phyloP scores from a whole-genome alignment of 148 eudicot species.

The Arbutus unedo region DNA sequence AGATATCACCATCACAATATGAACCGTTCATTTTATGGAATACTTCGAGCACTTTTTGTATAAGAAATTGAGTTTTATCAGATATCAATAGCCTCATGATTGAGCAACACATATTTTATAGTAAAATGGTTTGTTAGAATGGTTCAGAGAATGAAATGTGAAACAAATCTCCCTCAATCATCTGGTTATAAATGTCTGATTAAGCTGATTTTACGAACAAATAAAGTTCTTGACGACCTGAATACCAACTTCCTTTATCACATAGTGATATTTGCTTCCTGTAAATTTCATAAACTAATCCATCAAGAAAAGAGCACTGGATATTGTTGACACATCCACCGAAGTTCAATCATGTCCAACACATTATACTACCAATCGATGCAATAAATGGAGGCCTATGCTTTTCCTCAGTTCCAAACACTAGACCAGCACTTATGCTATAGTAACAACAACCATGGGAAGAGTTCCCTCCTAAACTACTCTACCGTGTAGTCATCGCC shows the following conservation, averaged over 20 bases:
- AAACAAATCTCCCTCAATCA: too few species aligned
- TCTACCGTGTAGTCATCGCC: conserved; percentile 47
- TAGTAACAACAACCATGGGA: conserved; percentile 18
- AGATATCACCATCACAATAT: too few species aligned
- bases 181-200: too few species aligned
- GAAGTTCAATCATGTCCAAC: conserved; percentile 33
- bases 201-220: too few species aligned
- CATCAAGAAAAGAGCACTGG: conserved; percentile 1
- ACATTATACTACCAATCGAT: conserved; percentile 27
- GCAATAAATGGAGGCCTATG: conserved; percentile 25
- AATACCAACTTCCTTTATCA: background rate
- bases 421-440: conserved; percentile 25
- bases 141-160: too few species aligned
- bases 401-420: conserved; percentile 24
- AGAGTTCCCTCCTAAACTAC: conserved; percentile 23
- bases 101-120: too few species aligned
- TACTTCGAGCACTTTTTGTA: too few species aligned
- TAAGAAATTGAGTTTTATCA: too few species aligned
- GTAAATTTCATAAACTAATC: conserved; percentile 4
- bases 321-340: background rate
- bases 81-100: too few species aligned
- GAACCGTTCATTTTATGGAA: too few species aligned
- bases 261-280: background rate
- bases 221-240: too few species aligned
- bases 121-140: too few species aligned